phyloP scores from a whole-genome alignment of 805 yeast species.

The Wickerhamiella vanderwaltii region DNA sequence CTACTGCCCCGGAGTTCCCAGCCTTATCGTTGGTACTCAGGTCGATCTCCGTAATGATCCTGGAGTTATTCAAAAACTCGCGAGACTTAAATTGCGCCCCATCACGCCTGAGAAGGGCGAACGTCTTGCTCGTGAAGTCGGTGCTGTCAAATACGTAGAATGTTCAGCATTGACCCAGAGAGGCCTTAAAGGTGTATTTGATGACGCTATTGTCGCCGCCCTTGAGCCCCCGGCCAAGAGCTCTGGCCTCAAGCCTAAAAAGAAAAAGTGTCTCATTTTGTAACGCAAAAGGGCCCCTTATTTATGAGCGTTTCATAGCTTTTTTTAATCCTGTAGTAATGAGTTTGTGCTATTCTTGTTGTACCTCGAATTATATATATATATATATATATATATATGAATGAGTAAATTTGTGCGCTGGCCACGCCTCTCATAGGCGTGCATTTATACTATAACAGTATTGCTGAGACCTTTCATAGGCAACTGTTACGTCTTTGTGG shows the following conservation, averaged over 20 bases:
- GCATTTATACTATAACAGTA: slow-evolving; percentile 10
- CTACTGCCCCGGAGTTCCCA: slow-evolving; percentile 96
- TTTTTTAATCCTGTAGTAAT: slow-evolving; percentile 6
- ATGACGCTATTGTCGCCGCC: slow-evolving; percentile 97
- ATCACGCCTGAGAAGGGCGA: slow-evolving; percentile 82
- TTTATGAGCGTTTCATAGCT: slow-evolving; percentile 8
- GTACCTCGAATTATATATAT: too few species aligned
- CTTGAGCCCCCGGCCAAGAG: slow-evolving; percentile 76
- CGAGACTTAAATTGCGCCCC: slow-evolving; percentile 80
- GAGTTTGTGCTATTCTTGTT: slow-evolving; percentile 7
- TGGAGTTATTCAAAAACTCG: slow-evolving; percentile 75
- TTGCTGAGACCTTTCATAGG: slow-evolving; percentile 5
- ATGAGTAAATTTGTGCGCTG: too few species aligned
- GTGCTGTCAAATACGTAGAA: slow-evolving; percentile 94
- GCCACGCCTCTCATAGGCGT: too few species aligned
- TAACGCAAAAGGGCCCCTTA: slow-evolving; percentile 26
- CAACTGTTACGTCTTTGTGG: not conserved
- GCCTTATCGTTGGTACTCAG: slow-evolving; percentile 94
- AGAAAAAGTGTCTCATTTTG: slow-evolving; percentile 66
- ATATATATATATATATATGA: too few species aligned
- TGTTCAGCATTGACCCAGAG: slow-evolving; percentile 96
- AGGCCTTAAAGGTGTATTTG: slow-evolving; percentile 95
- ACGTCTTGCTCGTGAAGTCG: slow-evolving; percentile 80
- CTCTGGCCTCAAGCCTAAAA: slow-evolving; percentile 52
- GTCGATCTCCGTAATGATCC: slow-evolving; percentile 91